Base-by-base conservation (phyloP, 2,329 filamentous ascomycete genomes). In the Cercospora berteroae region DNA sequence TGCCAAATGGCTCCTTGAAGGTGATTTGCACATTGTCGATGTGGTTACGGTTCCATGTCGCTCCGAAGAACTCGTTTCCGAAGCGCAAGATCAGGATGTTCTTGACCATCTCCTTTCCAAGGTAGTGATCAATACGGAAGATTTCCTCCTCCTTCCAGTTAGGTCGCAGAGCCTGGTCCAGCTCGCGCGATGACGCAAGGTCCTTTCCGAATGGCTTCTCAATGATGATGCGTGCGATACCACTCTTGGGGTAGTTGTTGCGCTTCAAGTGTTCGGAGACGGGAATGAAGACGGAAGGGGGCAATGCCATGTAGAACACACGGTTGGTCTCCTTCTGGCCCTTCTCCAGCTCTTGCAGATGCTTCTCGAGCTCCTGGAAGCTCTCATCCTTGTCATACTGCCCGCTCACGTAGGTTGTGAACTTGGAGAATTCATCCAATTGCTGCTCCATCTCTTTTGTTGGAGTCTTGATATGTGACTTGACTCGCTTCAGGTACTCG, bases 31-130 rank as follows among this genome's bases (percentile, higher is more conserved):
- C 91, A 77, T 97, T 99, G 84, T 98, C 95, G 83, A 99, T 99
- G 86, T 98, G 94, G 81, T 97, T 94, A 74, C 95, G 89, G 86
- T 98, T 99, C 95, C 95, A 99, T 67, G 94, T 99, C 52, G 95
- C 94, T 73, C 94, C 94, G 75, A 99, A 92, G 87, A 99, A 99
- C 74, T 96, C 94, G 85, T 99, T 99, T 75, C 95, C 96, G 79
- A 99, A 99, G 79, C 96, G 89, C 73, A 99, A 88, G 75, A 99
- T 97, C 73, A 99, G 87, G 74, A 99, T 96, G 83, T 99, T 99
- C 89, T 99, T 99, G 77, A 99, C 95, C 95, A 99, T 99, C 83
- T 99, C 95, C 87, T 99, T 99, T 77, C 96, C 96, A 58, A 99
- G 88, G 82, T 99, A 99, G 84, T 99, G 95, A 81, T 99, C 95